These are phyloP conservation scores for Melastoma candidum DNA, from an alignment of 441 rosid genomes.

Conservation along the genomic window DNA sequence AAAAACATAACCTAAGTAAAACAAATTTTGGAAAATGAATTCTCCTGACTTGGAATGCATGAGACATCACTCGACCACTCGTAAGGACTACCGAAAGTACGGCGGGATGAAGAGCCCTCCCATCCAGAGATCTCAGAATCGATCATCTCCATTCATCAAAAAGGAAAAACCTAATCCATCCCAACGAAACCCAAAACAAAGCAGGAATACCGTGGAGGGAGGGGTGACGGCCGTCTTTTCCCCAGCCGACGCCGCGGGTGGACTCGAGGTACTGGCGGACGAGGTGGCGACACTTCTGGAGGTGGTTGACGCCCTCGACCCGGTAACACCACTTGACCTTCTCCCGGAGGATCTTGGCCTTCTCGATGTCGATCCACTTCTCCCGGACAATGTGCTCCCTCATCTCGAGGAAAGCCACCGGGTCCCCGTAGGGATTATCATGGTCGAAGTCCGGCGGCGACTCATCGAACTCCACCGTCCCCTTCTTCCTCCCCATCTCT, in stretches of 20 bases:
- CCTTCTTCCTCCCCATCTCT: conserved; percentile 82
- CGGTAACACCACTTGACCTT: conserved; percentile 92
- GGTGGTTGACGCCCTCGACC: conserved; percentile 89
- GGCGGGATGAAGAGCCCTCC: too few relatives aligned
- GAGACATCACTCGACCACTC: too few relatives aligned
- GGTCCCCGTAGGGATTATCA: conserved; percentile 75
- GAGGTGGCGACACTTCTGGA: conserved; percentile 92
- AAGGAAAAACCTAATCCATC: neutral
- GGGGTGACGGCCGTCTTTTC: conserved; percentile 88
- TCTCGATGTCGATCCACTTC: conserved; percentile 97
- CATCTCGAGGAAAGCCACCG: conserved; percentile 96
- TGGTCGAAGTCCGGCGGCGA: conserved; percentile 94
- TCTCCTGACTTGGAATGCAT: too few relatives aligned
- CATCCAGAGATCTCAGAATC: too few relatives aligned
- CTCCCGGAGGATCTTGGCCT: conserved; percentile 90
- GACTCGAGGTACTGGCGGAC: conserved; percentile 83
- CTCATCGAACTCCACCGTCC: conserved; percentile 69
- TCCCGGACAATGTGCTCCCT: conserved; percentile 89
- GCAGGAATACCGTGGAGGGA: conserved; percentile 60
- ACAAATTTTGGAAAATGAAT: too few relatives aligned
- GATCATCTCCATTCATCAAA: too few relatives aligned
- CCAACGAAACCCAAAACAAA: neutral
- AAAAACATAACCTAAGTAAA: too few relatives aligned
- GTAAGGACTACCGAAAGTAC: too few relatives aligned
- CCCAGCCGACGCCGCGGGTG: conserved; percentile 98